phyloP scores from a whole-genome alignment of 2,329 filamentous ascomycete genomes.

The Nemania serpens region DNA sequence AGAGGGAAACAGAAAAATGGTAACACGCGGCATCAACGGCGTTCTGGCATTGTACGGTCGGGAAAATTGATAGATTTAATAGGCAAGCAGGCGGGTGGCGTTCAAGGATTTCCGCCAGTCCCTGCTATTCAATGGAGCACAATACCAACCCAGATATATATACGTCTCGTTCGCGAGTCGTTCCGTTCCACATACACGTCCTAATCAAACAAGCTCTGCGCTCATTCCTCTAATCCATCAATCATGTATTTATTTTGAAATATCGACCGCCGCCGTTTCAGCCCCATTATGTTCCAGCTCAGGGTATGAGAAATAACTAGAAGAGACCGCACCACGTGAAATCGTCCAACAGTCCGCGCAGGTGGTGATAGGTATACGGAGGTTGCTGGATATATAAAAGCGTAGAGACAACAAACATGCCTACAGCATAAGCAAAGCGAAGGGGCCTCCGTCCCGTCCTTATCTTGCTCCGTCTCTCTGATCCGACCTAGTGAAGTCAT shows the following conservation, averaged over 20 bases:
- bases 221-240: constrained; percentile 5
- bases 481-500: constrained; percentile 6
- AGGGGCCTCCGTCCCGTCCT: background rate
- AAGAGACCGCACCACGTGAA: background rate
- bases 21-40: constrained; percentile 15
- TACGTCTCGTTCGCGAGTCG: constrained; percentile 5
- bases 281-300: constrained; percentile 18
- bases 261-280: background rate
- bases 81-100: constrained; percentile 17
- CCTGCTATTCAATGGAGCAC: constrained; percentile 1
- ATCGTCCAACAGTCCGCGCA: background rate
- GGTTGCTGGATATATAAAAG: constrained; percentile 5
- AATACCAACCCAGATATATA: background rate
- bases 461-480: background rate
- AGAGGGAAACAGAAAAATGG: background rate
- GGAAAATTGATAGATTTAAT: constrained; percentile 19
- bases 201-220: constrained; percentile 6
- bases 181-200: constrained; percentile 2
- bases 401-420: no score
- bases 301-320: constrained; percentile 6
- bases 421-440: no score
- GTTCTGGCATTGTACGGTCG: constrained; percentile 17
- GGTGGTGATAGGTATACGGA: constrained; percentile 5
- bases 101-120: constrained; percentile 14
- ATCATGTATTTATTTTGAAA: constrained; percentile 12